phyloP scores from a whole-genome alignment of 345 rosid genomes.

The Cardamine resedifolia region DNA sequence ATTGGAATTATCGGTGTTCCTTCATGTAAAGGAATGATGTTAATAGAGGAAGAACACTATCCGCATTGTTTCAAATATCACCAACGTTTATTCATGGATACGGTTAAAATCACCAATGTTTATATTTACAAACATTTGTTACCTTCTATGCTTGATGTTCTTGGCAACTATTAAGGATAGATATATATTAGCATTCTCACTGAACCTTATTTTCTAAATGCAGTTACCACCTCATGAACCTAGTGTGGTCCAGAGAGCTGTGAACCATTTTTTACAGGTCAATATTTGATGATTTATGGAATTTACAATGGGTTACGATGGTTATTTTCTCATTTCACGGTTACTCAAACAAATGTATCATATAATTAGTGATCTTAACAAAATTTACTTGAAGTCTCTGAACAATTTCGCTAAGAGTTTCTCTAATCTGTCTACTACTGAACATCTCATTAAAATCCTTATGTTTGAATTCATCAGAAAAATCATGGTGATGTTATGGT shows the following conservation, averaged over 20 bases:
- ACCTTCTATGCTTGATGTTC: conserved; percentile 5
- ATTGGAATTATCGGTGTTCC: neutral
- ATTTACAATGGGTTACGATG: neutral
- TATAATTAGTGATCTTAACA: neutral
- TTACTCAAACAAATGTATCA: neutral
- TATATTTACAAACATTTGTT: neutral
- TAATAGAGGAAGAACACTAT: neutral
- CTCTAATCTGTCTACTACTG: neutral
- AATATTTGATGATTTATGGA: conserved; percentile 15
- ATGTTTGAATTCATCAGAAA: conserved; percentile 43
- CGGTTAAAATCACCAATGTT: neutral
- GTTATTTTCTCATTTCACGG: neutral
- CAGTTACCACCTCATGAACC: conserved; percentile 98
- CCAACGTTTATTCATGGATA: neutral
- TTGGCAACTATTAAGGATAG: neutral
- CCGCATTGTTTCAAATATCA: neutral
- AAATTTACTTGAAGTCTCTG: neutral
- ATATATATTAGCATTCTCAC: conserved; percentile 7
- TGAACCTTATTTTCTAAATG: conserved; percentile 22
- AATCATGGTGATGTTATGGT: conserved; percentile 73
- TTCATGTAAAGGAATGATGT: neutral
- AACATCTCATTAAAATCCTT: neutral
- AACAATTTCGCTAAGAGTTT: neutral
- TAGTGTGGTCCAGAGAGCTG: conserved; percentile 76
- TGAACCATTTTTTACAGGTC: conserved; percentile 95